Percentiles rank a stretch among this genome's conserved stretches.
These are phyloP conservation scores for Tricladium varicosporioides DNA, from an alignment of 2,329 filamentous ascomycete species.

Conservation along the genomic window DNA sequence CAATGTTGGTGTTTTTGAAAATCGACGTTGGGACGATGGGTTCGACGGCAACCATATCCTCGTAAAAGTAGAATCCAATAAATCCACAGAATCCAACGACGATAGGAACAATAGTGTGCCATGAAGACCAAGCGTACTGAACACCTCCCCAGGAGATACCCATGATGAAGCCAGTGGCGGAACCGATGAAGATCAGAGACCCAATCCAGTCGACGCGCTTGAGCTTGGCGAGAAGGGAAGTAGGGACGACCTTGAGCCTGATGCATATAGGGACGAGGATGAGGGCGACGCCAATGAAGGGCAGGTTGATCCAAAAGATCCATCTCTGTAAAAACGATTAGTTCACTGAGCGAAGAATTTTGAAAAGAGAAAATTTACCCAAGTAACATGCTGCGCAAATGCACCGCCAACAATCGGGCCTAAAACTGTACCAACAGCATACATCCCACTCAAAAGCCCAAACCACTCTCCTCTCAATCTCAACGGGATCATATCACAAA, in stretches of 20 bases:
- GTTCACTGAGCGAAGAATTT: too few species aligned
- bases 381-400: conserved; percentile 33
- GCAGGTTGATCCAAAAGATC: conserved; percentile 51
- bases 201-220: conserved; percentile 25
- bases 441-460: conserved; percentile 20
- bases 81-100: conserved; percentile 51
- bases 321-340: conserved; percentile 46
- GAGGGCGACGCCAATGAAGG: conserved; percentile 4
- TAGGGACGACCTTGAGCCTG: neutral
- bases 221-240: conserved; percentile 15
- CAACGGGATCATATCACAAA: conserved; percentile 43
- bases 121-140: conserved; percentile 60
- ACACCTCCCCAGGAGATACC: conserved; percentile 41
- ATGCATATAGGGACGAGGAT: conserved; percentile 6
- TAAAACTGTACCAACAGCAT: conserved; percentile 31
- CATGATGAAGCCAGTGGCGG: conserved; percentile 15
- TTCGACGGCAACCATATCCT: conserved; percentile 31
- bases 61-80: conserved; percentile 49
- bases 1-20: neutral
- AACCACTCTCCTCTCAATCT: conserved; percentile 38
- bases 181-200: conserved; percentile 17
- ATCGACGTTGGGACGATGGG: neutral
- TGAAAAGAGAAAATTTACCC: neutral
- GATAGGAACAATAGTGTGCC: conserved; percentile 52
- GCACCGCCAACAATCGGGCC: conserved; percentile 30